Evolutionary conservation across 202 grass and related monocot genomes (phyloP).

Genomic region (Digitaria exilis): DNA sequence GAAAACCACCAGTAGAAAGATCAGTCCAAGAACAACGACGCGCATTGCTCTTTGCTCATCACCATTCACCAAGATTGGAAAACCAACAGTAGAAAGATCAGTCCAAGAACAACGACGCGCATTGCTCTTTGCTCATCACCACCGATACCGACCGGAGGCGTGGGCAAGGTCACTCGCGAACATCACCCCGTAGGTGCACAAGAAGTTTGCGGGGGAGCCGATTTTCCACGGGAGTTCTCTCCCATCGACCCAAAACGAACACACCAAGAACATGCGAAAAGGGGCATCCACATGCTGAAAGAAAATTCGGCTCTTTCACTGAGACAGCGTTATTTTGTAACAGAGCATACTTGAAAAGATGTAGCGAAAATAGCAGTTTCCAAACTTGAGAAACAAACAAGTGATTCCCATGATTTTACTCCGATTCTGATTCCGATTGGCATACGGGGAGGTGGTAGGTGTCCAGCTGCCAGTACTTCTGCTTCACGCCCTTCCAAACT

Average conservation of each 20-base stretch:
- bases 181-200: not conserved
- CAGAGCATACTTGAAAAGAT: conserved; percentile 9
- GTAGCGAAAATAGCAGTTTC: not conserved
- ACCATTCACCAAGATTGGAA: too few relatives aligned
- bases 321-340: not conserved
- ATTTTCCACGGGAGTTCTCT: not conserved
- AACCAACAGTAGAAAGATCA: not conserved
- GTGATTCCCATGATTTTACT: conserved; percentile 28
- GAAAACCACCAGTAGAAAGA: not conserved
- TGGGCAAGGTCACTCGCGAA: not conserved
- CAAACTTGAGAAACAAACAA: not conserved
- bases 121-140: not conserved
- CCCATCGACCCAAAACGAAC: not conserved
- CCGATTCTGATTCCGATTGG: conserved; percentile 59
- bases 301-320: not conserved
- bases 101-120: not conserved
- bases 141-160: not conserved
- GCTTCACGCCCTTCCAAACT: conserved; percentile 78
- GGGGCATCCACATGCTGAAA: not conserved
- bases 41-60: not conserved
- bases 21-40: conserved; percentile 1
- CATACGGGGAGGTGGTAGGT: conserved; percentile 87
- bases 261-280: not conserved
- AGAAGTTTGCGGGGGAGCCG: not conserved
- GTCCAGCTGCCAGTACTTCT: conserved; percentile 94